A percentile compares a stretch with the other conserved stretches of the same genome.
phyloP scores from a whole-genome alignment of 495 filamentous ascomycete genomes.

The Neurospora tetrasperma region DNA sequence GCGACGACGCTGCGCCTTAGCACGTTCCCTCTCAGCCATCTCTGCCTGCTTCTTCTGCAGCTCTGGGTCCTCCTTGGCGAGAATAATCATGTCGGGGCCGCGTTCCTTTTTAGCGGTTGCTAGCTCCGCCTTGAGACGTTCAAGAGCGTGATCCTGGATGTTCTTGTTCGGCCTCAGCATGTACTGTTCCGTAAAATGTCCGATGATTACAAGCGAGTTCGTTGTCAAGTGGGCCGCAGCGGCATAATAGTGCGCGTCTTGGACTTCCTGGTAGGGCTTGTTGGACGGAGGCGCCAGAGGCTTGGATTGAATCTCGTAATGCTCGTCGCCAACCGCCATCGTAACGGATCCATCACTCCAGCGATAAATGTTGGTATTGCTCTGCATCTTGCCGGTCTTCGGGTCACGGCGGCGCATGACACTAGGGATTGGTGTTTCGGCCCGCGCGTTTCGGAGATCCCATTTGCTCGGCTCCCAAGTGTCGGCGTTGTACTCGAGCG shows the following conservation, averaged over 20 bases:
- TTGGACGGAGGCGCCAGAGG: slow-evolving; percentile 54
- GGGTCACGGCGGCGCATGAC: slow-evolving; percentile 33
- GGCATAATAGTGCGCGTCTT: slow-evolving; percentile 73
- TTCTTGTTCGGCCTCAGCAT: slow-evolving; percentile 57
- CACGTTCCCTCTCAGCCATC: slow-evolving; percentile 57
- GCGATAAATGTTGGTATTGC: slow-evolving; percentile 64
- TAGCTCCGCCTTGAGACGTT: slow-evolving; percentile 60
- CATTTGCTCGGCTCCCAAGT: slow-evolving; percentile 47
- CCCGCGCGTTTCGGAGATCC: slow-evolving; percentile 35
- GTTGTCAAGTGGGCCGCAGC: slow-evolving; percentile 60
- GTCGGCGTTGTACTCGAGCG: slow-evolving; percentile 60
- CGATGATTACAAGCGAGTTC: slow-evolving; percentile 61
- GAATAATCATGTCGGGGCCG: slow-evolving; percentile 43
- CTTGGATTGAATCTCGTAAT: slow-evolving; percentile 71
- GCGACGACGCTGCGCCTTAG: slow-evolving; percentile 54
- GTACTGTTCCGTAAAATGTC: slow-evolving; percentile 71
- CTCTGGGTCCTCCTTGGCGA: slow-evolving; percentile 70
- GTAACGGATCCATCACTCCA: slow-evolving; percentile 85
- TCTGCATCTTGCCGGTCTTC: slow-evolving; percentile 46
- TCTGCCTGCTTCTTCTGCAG: slow-evolving; percentile 67
- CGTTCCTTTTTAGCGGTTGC: slow-evolving; percentile 44
- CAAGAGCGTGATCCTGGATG: slow-evolving; percentile 67
- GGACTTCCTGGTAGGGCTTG: slow-evolving; percentile 55
- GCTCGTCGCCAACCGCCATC: slow-evolving; percentile 58
- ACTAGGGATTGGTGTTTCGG: slow-evolving; percentile 28